phyloP scores from a whole-genome alignment of 345 rosid genomes.

The Stellera chamaejasme region DNA sequence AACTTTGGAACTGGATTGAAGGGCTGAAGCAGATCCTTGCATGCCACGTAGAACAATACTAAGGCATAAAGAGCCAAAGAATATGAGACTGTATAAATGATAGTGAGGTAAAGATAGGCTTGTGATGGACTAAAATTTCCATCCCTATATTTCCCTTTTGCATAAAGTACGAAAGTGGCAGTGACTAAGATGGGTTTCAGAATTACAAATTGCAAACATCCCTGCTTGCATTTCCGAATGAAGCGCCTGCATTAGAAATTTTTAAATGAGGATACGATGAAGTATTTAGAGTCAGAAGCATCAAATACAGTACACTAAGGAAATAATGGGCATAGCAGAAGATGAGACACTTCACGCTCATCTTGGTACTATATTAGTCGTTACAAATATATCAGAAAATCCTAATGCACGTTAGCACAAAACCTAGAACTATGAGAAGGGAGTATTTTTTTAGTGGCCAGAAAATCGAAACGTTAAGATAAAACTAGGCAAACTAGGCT shows the following conservation, averaged over 20 bases:
- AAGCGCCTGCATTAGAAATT: conserved; percentile 55
- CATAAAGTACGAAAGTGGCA: conserved; percentile 82
- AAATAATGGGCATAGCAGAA: too few relatives aligned
- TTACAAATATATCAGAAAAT: too few relatives aligned
- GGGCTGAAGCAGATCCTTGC: conserved; percentile 97
- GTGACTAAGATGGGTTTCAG: conserved; percentile 89
- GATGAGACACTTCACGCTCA: too few relatives aligned
- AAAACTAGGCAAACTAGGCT: too few relatives aligned
- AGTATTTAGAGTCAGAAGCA: conserved; percentile 7
- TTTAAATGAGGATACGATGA: conserved; percentile 9
- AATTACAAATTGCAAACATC: conserved; percentile 96
- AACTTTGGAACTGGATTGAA: conserved; percentile 99
- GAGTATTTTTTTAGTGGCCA: too few relatives aligned
- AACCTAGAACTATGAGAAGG: too few relatives aligned
- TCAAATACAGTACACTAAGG: background rate
- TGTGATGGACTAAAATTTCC: conserved; percentile 92
- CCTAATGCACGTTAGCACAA: too few relatives aligned
- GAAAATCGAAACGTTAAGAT: too few relatives aligned
- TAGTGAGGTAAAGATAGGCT: conserved; percentile 85
- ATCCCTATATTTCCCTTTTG: conserved; percentile 89
- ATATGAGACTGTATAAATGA: conserved; percentile 87
- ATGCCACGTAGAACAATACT: conserved; percentile 87
- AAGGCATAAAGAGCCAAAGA: conserved; percentile 81
- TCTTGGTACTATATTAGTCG: too few relatives aligned
- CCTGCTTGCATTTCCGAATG: conserved; percentile 97